Evolutionary conservation across 2,329 filamentous ascomycete species (phyloP), one percentile per base, ranked within the genome.

Genomic region (Aureobasidium namibiae): DNA sequence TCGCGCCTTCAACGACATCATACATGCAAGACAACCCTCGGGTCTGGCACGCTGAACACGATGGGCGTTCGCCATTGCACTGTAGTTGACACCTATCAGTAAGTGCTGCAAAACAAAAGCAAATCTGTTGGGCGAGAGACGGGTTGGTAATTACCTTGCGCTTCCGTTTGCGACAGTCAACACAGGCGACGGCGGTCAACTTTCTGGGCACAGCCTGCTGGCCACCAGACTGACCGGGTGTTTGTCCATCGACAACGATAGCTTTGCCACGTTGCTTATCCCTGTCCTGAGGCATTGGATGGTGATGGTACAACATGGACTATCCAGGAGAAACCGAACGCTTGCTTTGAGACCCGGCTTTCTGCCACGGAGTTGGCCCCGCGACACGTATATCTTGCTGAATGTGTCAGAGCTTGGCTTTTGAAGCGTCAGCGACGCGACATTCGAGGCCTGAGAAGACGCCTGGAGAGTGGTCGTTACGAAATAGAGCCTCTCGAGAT

Each of bases 331-430:
- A 42, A 57, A 29, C 54, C 29, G 42, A 48, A 29, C 31, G 39
- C 41, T 48, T 42, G 9, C 23, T 48, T 34, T 39, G 11, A 7
- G 33, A 38, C 23, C 54, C 54, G 54, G 42, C 41, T 57, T 57
- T 57, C 48, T 57, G 13, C 54, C 54, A 57, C 54, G 54, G 54
- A 57, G 52, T 56, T 56, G 52, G 52, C 38, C 41, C 52, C 52
- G 52, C 52, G 42, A 9, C 23, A 26, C 23, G 8, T 49, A 52
- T 52, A 49, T 34, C 46, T 39, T 16, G 23, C 4, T 39, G 34
- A 29, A 23, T 52, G 33, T 38, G 34, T 39, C 48, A 38, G 48
- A 52, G 48, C 48, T 52, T 52, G 48, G 48, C 48, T 54, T 33
- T 21, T 38, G 21, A n/a, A 42, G 38, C 50, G 50, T 54, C 34